These are phyloP conservation scores for Oxalis stricta DNA, from an alignment of 441 rosid species.

Conservation along the genomic window DNA sequence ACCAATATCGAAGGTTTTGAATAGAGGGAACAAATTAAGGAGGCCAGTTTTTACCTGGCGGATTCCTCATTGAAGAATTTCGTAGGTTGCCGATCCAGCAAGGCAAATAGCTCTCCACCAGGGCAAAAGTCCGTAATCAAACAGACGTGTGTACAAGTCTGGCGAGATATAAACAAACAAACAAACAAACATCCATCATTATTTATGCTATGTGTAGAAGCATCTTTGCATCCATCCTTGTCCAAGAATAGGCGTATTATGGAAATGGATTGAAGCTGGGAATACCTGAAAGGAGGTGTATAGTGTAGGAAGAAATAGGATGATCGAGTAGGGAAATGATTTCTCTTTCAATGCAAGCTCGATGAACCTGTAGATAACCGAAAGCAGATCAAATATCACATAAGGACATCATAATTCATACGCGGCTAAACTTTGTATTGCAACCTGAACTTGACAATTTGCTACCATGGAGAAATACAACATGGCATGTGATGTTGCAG, in stretches of 20 bases:
- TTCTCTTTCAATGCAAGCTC: conserved; percentile 95
- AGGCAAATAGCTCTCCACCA: conserved; percentile 93
- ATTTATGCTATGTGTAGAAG: too few relatives aligned
- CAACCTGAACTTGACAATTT: too few relatives aligned
- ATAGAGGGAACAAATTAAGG: not conserved
- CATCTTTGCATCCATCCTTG: too few relatives aligned
- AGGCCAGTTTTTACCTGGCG: conserved; percentile 40
- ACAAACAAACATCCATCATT: too few relatives aligned
- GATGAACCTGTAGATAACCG: conserved; percentile 83
- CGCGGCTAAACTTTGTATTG: too few relatives aligned
- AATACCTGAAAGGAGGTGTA: conserved; percentile 99
- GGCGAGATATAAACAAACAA: too few relatives aligned
- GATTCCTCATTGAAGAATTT: conserved; percentile 93
- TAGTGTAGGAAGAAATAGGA: conserved; percentile 92
- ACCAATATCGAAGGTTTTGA: too few relatives aligned
- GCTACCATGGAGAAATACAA: conserved; percentile 1
- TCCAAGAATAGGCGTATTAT: too few relatives aligned
- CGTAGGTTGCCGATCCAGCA: conserved; percentile 71
- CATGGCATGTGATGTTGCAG: not conserved
- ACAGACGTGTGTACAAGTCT: conserved; percentile 94
- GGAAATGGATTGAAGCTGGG: too few relatives aligned
- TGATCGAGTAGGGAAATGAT: conserved; percentile 91
- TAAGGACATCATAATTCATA: too few relatives aligned
- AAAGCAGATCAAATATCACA: too few relatives aligned
- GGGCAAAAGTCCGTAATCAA: conserved; percentile 88